Evolutionary conservation across 176 grass and related monocot genomes (phyloP), one percentile per base, ranked within the genome.

Genomic region (Lolium rigidum): DNA sequence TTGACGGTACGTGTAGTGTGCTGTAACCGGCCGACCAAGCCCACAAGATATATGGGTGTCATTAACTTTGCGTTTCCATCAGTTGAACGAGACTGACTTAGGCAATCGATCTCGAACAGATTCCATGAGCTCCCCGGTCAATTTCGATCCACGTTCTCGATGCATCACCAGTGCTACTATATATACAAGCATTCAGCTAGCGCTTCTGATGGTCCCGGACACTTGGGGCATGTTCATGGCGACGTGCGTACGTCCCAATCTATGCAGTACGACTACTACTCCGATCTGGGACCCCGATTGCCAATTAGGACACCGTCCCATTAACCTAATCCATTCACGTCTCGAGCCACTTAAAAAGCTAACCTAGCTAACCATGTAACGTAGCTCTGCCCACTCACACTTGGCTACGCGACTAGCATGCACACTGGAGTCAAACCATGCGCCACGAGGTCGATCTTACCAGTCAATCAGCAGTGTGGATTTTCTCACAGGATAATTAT

Each of bases 271-370:
- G 4, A 64, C 31, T n/a, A n/a, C n/a, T n/a, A n/a, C n/a, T 26
- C 79, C n/a, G 48, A 11, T 55, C 9, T 7, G 41, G 25, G 83
- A 41, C 51, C 77, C 20, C 51, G 15, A 18, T 55, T 55, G 52
- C 4, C 49, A 54, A 21, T 38, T 12, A 82, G 6, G 60, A 58
- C 37, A 66, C 37, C 9, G 3, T 17, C 25, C n/a, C 16, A 84
- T 54, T 88, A 87, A 85, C 77, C 76, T 70, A 88, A 85, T 64
- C 70, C 76, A 48, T 64, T 21, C 43, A 64, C 65, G 74, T 88
- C 85, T 96, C 87, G 92, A 90, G 87, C 89, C 91, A 92, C 94
- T 86, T 80, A 77, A 95, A 84, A 84, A 57, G 26, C 37, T 74
- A 38, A 79, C 71, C 62, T 77, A 84, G 66, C n/a, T 84, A 70